Base-by-base conservation (phyloP, 345 rosid genomes). In the Brassica cretica region DNA sequence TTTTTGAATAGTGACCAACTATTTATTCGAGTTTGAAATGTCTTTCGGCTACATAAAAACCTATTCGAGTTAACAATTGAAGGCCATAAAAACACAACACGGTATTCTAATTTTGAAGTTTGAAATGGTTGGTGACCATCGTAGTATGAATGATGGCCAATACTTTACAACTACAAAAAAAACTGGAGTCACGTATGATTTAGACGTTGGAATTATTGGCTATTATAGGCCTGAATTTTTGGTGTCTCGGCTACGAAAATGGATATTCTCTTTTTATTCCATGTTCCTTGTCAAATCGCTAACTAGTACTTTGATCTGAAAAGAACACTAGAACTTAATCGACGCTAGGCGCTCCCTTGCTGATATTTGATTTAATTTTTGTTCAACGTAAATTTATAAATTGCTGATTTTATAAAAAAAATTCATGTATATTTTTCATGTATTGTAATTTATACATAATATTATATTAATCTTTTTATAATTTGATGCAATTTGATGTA, bases 51-150 rank as follows among this genome's bases (percentile, higher is more conserved):
- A 33, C 37, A 33, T 33, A 33, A 33, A 33, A 33, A 37, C 58
- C 37, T 71, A 39, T 71, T 35, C 19, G 10, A 60, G 67, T 39
- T 39, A 18, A 71, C 60, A 71, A 35, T 35, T 6, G 55, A 46
- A 65, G n/a, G 51, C 27, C 49, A 65, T 16, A 35, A 3, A 60
- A 64, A 64, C 18, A 33, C 25, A 29, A 62, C 66, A 62, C 66
- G 30, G 11, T 21, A 14, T 58, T 56, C 61, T 18, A 56, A 46
- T 95, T 27, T 29, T 29, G 9, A 30, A 62, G 66, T 61, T 29
- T 14, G 66, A 62, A 62, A 62, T 21, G 24, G 24, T 21, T 27
- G 30, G 64, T 59, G 66, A 30, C 19, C 64, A 33, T 55, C 46
- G 46, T 30, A 44, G 73, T 60, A 4, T 69, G 55, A 6, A 24